A percentile compares a stretch with the other conserved stretches of the same genome.
These are phyloP conservation scores for Cyanodermella asteris DNA, from an alignment of 2,329 filamentous ascomycete genomes.

Conservation along the genomic window DNA sequence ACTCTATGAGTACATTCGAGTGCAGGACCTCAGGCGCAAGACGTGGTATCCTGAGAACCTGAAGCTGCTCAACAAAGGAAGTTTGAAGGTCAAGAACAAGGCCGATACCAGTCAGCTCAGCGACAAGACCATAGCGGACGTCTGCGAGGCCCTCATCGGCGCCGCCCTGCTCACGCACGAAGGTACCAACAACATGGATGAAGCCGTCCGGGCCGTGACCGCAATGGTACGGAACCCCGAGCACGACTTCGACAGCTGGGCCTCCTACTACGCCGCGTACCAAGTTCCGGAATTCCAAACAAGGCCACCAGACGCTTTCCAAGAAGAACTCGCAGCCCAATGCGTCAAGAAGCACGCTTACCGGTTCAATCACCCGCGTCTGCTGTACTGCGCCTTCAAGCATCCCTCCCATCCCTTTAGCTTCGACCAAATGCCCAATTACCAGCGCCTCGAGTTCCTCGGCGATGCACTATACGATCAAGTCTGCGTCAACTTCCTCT, in stretches of 20 bases:
- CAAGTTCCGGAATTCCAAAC: conserved; percentile 49
- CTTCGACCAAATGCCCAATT: conserved; percentile 63
- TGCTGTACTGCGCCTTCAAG: conserved; percentile 67
- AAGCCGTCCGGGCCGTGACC: conserved; percentile 35
- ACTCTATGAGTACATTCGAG: conserved; percentile 57
- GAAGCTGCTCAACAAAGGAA: conserved; percentile 49
- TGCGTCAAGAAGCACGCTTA: conserved; percentile 40
- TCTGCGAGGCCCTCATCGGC: conserved; percentile 84
- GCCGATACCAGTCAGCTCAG: conserved; percentile 43
- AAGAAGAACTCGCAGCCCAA: conserved; percentile 43
- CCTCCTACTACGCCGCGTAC: conserved; percentile 53
- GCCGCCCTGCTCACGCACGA: conserved; percentile 46
- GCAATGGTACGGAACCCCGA: conserved; percentile 42
- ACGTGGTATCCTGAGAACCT: conserved; percentile 81
- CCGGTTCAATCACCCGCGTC: conserved; percentile 49
- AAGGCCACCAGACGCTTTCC: conserved; percentile 37
- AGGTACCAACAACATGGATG: conserved; percentile 23
- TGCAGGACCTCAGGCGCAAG: conserved; percentile 41
- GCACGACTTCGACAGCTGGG: conserved; percentile 47
- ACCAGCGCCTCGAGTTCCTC: conserved; percentile 80
- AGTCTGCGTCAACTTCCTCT: conserved; percentile 65
- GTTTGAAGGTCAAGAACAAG: conserved; percentile 25
- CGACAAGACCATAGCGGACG: conserved; percentile 83
- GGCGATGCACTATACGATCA: conserved; percentile 78
- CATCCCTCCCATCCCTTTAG: conserved; percentile 62